These are phyloP conservation scores for Salix exigua DNA, from an alignment of 345 rosid genomes.

Conservation along the genomic window DNA sequence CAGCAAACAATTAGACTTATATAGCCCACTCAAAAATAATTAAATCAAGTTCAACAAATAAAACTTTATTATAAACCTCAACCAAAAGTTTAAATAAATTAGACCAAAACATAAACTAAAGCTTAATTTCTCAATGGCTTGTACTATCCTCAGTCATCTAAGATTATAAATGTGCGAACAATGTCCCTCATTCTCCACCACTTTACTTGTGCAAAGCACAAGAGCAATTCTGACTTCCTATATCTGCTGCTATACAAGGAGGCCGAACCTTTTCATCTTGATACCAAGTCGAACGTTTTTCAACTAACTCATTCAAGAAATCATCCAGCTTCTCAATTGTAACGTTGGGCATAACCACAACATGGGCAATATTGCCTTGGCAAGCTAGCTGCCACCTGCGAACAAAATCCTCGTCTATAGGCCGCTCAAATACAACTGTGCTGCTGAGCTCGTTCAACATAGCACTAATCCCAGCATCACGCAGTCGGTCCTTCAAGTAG, in stretches of 20 bases:
- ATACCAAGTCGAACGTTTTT: constrained; percentile 63
- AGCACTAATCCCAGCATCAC: constrained; percentile 69
- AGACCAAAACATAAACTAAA: no score
- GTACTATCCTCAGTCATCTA: no score
- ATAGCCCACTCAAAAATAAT: no score
- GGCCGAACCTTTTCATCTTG: constrained; percentile 35
- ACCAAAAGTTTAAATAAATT: no score
- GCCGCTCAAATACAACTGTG: constrained; percentile 93
- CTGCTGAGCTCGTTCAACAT: constrained; percentile 95
- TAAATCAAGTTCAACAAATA: no score
- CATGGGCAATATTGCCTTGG: constrained; percentile 79
- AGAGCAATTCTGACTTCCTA: constrained; percentile 62
- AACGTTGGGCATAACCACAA: constrained; percentile 92
- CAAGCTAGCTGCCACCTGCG: constrained; percentile 97
- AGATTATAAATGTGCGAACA: no score
- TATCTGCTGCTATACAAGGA: constrained; percentile 62
- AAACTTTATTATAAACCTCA: no score
- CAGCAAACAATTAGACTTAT: no score
- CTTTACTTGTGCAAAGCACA: constrained; percentile 60
- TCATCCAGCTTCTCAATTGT: constrained; percentile 69
- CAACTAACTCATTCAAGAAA: constrained; percentile 60
- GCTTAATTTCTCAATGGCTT: no score
- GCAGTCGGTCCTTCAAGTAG: constrained; percentile 68
- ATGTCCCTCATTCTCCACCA: background rate
- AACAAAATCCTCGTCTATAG: constrained; percentile 77